Evolutionary conservation across 192 early-diverging fungal genomes (phyloP).

Genomic region (Cladochytrium replicatum): DNA sequence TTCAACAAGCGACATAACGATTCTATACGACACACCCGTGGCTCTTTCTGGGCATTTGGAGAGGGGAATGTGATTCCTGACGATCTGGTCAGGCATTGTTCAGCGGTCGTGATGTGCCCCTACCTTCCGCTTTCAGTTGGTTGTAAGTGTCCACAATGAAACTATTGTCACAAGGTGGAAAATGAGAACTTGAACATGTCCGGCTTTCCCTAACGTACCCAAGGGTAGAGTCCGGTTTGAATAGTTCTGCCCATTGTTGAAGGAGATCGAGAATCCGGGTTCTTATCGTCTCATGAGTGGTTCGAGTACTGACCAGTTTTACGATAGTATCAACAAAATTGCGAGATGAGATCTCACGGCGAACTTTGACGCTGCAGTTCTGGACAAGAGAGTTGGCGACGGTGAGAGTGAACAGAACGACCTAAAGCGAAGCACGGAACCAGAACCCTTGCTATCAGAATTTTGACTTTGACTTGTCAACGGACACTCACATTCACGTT

Average conservation of each 20-base stretch:
- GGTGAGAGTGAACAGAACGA: slow-evolving; percentile 29
- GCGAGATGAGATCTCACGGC: slow-evolving; percentile 78
- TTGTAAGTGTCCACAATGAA: slow-evolving; percentile 32
- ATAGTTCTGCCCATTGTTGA: slow-evolving; percentile 84
- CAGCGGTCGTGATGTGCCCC: no score
- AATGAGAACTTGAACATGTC: neutral
- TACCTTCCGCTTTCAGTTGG: slow-evolving; percentile 39
- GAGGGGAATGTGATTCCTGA: neutral
- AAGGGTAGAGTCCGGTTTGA: slow-evolving; percentile 65
- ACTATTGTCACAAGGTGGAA: slow-evolving; percentile 3
- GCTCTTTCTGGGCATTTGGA: no score
- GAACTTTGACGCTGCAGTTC: slow-evolving; percentile 72
- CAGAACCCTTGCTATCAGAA: slow-evolving; percentile 30
- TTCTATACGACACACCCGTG: no score
- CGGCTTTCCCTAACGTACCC: slow-evolving; percentile 45
- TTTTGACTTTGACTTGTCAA: slow-evolving; percentile 10
- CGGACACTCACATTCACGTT: slow-evolving; percentile 76
- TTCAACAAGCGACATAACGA: no score
- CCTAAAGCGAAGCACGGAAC: slow-evolving; percentile 5
- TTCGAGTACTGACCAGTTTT: slow-evolving; percentile 59
- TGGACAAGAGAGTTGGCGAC: slow-evolving; percentile 83
- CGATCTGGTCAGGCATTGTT: neutral
- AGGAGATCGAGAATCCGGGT: slow-evolving; percentile 76
- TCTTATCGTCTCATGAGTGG: slow-evolving; percentile 69
- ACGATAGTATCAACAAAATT: slow-evolving; percentile 71